phyloP scores from a whole-genome alignment of 75 land plant genomes.

The Pseudotsuga menziesii region DNA sequence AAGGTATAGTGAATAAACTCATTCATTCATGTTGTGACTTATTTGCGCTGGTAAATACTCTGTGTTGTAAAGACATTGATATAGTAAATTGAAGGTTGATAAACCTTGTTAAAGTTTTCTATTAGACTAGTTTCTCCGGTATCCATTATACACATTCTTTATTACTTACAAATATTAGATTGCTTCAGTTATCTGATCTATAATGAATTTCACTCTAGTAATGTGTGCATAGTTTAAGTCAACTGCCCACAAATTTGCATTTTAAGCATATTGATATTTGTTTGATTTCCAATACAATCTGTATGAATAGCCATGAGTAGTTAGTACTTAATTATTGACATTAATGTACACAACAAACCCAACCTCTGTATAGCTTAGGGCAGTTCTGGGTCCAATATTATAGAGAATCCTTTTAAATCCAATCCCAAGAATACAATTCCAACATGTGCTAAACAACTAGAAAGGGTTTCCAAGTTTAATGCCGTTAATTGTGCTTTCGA shows the following conservation, averaged over 20 bases:
- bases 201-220: too few species aligned
- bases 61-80: background rate
- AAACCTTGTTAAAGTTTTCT: too few species aligned
- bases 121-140: too few species aligned
- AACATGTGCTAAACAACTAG: background rate
- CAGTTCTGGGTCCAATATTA: background rate
- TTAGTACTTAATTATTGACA: background rate
- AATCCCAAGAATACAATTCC: background rate
- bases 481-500: background rate
- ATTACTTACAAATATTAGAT: too few species aligned
- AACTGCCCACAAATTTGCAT: too few species aligned
- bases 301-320: background rate
- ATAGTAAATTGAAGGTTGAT: too few species aligned
- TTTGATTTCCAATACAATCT: background rate
- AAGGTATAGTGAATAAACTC: conserved; percentile 39
- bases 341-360: background rate
- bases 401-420: background rate
- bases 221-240: too few species aligned
- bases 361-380: background rate
- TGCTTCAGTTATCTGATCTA: too few species aligned
- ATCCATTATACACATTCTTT: too few species aligned
- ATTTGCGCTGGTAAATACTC: background rate
- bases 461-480: background rate
- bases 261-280: background rate
- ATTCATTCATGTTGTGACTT: background rate